Base-by-base conservation (phyloP, 139 green algal species). In the Yamagishiella unicocca region DNA sequence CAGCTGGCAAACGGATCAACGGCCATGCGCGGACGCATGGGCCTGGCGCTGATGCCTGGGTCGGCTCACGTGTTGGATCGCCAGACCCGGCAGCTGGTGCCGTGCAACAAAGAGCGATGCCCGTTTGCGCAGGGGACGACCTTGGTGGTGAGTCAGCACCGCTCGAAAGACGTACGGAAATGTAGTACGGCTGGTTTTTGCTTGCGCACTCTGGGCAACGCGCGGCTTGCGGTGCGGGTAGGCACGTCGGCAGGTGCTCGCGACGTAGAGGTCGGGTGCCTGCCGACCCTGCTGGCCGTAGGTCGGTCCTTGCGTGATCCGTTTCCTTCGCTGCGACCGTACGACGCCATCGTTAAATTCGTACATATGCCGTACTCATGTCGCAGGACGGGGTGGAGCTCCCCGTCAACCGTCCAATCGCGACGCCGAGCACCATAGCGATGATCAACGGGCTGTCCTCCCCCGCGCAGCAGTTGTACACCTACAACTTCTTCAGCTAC, bases 11-110 rank as follows among this genome's bases (percentile, higher is more conserved):
- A 29, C 19, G 67, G 67, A 8, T 38, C 3, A 12, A 72, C 0
- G 35, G 38, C 38, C 7, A 73, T 75, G 58, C 53, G 61, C 46
- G 79, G 79, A 1, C 38, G 42, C 29, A 76, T 76, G 61, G 79
- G 79, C 61, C 43, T 85, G 27, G 79, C 79, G 29, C 61, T 64
- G 40, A 12, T 76, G 79, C 79, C 79, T 14, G 79, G 79, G 29
- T 66, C 79, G 40, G 64, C 61, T 1, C 79, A 38, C 4, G 79
- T 85, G 40, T 61, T 85, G 40, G 21, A 85, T 61, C 79, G 79
- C 14, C 2, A 8, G 27, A 85, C 54, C 2, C 0, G 29, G 29
- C 21, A 6, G 40, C 61, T 85, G 61, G 61, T 27, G 40, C 61
- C 61, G 1, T 85, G 79, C 40, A 40, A 17, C 79, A 7, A 3